These are phyloP conservation scores for Solanum stenotomum DNA, from an alignment of 257 asterid species.

Conservation along the genomic window DNA sequence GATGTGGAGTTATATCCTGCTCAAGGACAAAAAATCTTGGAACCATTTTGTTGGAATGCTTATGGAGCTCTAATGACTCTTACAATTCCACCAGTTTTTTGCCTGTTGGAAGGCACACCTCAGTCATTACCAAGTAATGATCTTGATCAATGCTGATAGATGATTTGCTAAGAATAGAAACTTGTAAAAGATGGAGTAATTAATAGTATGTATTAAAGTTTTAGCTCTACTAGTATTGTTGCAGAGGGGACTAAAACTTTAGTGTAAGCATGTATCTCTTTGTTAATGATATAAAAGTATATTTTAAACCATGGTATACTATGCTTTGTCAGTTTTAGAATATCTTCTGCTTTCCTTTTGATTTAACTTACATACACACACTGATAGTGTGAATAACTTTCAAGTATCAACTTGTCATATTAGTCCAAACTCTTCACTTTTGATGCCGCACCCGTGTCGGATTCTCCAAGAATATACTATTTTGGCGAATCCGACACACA, in stretches of 20 bases:
- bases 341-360: not conserved
- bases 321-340: not conserved
- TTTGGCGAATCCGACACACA: too few species aligned
- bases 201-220: not conserved
- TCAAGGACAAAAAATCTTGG: slow-evolving; percentile 33
- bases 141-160: slow-evolving; percentile 37
- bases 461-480: too few species aligned
- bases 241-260: not conserved
- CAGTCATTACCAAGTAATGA: slow-evolving; percentile 28
- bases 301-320: not conserved
- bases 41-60: slow-evolving; percentile 84
- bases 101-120: slow-evolving; percentile 61
- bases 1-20: slow-evolving; percentile 65
- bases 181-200: not conserved
- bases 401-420: too few species aligned
- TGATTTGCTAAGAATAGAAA: not conserved
- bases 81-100: slow-evolving; percentile 56
- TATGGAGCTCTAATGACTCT: slow-evolving; percentile 44
- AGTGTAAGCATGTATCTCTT: not conserved
- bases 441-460: too few species aligned
- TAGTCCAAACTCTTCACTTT: too few species aligned
- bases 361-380: not conserved
- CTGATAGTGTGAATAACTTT: not conserved
- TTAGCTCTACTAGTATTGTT: not conserved
- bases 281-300: not conserved